Percentiles rank a stretch among this genome's conserved stretches.
Conservation (phyloP, 768 basidiomycete species). For the Coprinopsis strossmayeri region DNA sequence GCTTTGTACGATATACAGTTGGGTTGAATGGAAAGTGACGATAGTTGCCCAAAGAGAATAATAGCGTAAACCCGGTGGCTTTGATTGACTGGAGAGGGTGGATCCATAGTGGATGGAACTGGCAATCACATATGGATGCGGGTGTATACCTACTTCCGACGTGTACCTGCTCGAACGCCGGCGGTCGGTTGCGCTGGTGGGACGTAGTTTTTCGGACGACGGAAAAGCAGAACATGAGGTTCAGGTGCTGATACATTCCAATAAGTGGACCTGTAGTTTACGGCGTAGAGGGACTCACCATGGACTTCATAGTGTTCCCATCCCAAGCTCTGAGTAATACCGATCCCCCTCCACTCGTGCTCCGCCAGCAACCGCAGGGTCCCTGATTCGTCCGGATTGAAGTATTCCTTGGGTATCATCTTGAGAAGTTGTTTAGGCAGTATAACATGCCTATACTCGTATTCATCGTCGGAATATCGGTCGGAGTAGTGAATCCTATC, state of each 20-base stretch:
- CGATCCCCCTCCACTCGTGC: slow-evolving; percentile 92
- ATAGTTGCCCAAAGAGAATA: slow-evolving; percentile 4
- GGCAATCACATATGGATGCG: not conserved
- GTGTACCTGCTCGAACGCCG: slow-evolving; percentile 21
- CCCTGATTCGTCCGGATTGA: slow-evolving; percentile 67
- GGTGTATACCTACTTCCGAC: slow-evolving; percentile 31
- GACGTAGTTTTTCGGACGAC: slow-evolving; percentile 67
- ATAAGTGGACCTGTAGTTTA: not conserved
- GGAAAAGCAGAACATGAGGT: slow-evolving; percentile 91
- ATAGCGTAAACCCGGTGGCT: slow-evolving; percentile 9
- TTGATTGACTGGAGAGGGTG: too few species aligned
- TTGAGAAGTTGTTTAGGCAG: slow-evolving; percentile 92
- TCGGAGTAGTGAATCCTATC: slow-evolving; percentile 84
- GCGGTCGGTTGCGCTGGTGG: slow-evolving; percentile 41
- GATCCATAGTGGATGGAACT: slow-evolving; percentile 1
- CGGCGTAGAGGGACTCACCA: slow-evolving; percentile 38
- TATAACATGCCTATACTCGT: slow-evolving; percentile 96
- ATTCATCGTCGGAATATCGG: slow-evolving; percentile 86
- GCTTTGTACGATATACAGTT: not conserved
- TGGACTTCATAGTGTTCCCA: slow-evolving; percentile 99
- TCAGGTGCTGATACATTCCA: slow-evolving; percentile 59
- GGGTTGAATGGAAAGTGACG: slow-evolving; percentile 1
- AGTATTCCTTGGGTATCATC: slow-evolving; percentile 83
- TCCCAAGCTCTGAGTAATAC: slow-evolving; percentile 91
- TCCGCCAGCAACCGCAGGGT: slow-evolving; percentile 79